phyloP scores from a whole-genome alignment of 176 grass and related monocot species.

The Bothriochloa decipiens region DNA sequence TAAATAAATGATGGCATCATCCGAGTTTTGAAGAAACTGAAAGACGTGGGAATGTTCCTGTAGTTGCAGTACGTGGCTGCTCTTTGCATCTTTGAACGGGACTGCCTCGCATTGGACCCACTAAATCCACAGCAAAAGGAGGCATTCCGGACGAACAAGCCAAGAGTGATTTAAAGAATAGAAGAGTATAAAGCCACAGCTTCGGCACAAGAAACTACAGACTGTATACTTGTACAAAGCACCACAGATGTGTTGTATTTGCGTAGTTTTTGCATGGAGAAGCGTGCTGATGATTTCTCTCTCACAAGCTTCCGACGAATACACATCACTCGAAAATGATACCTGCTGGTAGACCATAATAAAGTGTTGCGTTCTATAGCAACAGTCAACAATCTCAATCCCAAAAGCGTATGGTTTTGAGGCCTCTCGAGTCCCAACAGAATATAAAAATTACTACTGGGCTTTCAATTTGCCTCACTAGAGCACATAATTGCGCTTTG shows the following conservation, averaged over 20 bases:
- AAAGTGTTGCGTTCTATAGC: too few species aligned
- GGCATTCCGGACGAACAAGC: conserved; percentile 36
- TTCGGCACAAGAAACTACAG: conserved; percentile 49
- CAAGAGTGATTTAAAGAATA: conserved; percentile 41
- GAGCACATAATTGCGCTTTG: background rate
- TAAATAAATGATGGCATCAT: conserved; percentile 1
- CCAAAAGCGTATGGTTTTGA: background rate
- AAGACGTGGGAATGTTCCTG: background rate
- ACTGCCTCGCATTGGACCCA: conserved; percentile 28
- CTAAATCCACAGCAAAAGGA: conserved; percentile 41
- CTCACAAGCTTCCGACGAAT: conserved; percentile 36
- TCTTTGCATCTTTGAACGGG: conserved; percentile 56
- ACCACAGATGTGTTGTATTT: conserved; percentile 1
- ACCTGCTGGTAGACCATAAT: background rate
- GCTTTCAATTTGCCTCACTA: too few species aligned
- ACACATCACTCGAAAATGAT: background rate
- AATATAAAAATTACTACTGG: background rate
- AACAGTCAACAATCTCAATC: too few species aligned
- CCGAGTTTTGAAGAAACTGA: conserved; percentile 19
- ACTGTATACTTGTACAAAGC: background rate
- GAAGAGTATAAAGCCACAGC: conserved; percentile 48
- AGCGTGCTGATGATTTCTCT: conserved; percentile 15
- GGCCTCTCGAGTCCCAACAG: background rate
- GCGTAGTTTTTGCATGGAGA: conserved; percentile 24
- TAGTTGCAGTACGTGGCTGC: background rate